Conservation (phyloP, 352 stramenopile genomes). For the Pythium phragmitis region DNA sequence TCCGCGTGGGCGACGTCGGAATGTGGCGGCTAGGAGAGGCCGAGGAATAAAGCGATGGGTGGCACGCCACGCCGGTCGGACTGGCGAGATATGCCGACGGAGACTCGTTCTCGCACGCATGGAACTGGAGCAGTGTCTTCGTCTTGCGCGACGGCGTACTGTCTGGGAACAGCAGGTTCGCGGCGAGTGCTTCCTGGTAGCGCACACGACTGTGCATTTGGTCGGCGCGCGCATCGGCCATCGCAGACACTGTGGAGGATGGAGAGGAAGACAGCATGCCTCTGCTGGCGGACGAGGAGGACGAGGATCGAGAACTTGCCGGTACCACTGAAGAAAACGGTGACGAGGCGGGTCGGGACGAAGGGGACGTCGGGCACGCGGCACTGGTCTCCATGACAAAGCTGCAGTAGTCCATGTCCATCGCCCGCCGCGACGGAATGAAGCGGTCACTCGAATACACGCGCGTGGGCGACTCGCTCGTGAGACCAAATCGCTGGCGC, state of each 20-base stretch:
- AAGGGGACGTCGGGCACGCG: neutral
- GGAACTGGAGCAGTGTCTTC: constrained; percentile 31
- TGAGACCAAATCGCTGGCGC: constrained; percentile 27
- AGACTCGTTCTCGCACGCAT: constrained; percentile 16
- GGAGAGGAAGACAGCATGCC: neutral
- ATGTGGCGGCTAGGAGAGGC: constrained; percentile 28
- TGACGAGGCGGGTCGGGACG: neutral
- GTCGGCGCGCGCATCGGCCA: constrained; percentile 5
- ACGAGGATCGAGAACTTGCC: neutral
- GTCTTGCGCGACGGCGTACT: constrained; percentile 12
- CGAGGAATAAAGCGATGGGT: constrained; percentile 22
- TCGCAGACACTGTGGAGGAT: neutral
- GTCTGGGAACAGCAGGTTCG: constrained; percentile 32
- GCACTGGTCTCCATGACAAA: constrained; percentile 27
- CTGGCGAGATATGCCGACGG: neutral
- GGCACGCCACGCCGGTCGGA: constrained; percentile 16
- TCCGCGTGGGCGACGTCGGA: constrained; percentile 53
- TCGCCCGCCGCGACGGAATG: constrained; percentile 38
- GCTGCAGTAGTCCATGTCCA: constrained; percentile 51
- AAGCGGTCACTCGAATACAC: constrained; percentile 45
- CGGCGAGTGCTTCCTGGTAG: constrained; percentile 36
- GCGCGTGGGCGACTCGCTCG: neutral
- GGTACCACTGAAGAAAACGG: neutral
- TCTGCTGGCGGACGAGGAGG: neutral
- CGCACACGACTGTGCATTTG: constrained; percentile 33